Conservation (phyloP, 179 eudicot genomes). For the Silene vulgaris region DNA sequence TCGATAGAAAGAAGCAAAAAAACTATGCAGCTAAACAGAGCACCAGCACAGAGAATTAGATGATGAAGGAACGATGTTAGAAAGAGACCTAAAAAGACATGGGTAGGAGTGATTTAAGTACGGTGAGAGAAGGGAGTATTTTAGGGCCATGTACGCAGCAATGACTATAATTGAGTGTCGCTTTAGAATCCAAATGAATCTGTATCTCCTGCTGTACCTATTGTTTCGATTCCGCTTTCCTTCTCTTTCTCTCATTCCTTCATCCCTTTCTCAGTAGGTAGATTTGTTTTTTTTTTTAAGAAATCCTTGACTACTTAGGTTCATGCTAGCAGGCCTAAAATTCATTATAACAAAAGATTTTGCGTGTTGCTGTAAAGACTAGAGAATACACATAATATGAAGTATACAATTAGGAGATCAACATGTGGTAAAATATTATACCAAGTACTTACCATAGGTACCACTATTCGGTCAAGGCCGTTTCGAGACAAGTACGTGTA, state of each 20-base stretch:
- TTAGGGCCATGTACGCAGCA: background rate
- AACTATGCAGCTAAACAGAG: background rate
- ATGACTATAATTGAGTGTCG: background rate
- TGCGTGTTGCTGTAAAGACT: background rate
- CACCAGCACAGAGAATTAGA: background rate
- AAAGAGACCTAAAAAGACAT: background rate
- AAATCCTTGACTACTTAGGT: background rate
- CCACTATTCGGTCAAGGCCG: slow-evolving; percentile 77
- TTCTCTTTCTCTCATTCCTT: slow-evolving; percentile 1
- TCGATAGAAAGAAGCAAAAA: background rate
- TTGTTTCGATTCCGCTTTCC: background rate
- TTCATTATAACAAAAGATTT: background rate
- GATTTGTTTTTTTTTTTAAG: background rate
- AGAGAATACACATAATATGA: background rate
- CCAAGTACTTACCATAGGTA: slow-evolving; percentile 74
- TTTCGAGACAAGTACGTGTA: slow-evolving; percentile 68
- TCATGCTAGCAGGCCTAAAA: background rate
- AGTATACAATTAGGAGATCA: background rate
- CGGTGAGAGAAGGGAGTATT: background rate
- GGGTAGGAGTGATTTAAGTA: background rate
- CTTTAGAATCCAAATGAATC: background rate
- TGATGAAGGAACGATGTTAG: background rate
- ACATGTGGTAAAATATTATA: slow-evolving; percentile 5
- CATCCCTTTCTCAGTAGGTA: background rate
- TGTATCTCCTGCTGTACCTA: background rate